phyloP scores from a whole-genome alignment of 1,284 basidiomycete genomes.

The Naganishia cerealis region DNA sequence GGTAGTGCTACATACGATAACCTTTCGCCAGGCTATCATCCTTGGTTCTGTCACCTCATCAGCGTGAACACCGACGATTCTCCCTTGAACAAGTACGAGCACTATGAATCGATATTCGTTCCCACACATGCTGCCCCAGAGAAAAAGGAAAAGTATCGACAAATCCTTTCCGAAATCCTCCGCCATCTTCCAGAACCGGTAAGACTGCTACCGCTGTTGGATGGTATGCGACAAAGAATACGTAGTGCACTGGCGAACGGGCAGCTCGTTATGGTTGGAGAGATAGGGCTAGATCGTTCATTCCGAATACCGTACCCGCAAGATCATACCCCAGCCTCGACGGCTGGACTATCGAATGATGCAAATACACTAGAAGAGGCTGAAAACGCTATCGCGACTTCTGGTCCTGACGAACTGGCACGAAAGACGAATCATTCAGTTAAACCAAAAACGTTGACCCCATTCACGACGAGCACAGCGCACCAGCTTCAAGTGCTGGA shows the following conservation, averaged over 20 bases:
- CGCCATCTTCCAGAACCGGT: slow-evolving; percentile 44
- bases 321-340: slow-evolving; percentile 12
- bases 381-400: slow-evolving; percentile 18
- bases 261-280: slow-evolving; percentile 53
- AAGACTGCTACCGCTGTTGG: slow-evolving; percentile 40
- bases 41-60: slow-evolving; percentile 57
- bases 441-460: slow-evolving; percentile 44
- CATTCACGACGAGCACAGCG: slow-evolving; percentile 51
- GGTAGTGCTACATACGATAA: neutral
- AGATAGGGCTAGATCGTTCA: slow-evolving; percentile 55
- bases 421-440: slow-evolving; percentile 33
- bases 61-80: slow-evolving; percentile 36
- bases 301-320: slow-evolving; percentile 49
- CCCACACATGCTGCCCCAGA: slow-evolving; percentile 36
- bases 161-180: slow-evolving; percentile 35
- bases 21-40: slow-evolving; percentile 53
- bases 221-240: slow-evolving; percentile 38
- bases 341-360: slow-evolving; percentile 34
- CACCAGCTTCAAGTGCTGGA: slow-evolving; percentile 53
- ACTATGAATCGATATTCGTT: slow-evolving; percentile 52
- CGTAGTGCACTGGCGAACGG: slow-evolving; percentile 34
- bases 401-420: slow-evolving; percentile 23
- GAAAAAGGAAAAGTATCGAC: slow-evolving; percentile 42
- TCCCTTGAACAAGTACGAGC: slow-evolving; percentile 44
- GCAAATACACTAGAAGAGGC: slow-evolving; percentile 28